A percentile compares a stretch with the other conserved stretches of the same genome.
These are phyloP conservation scores for Solanum arcanum DNA, from an alignment of 257 asterid genomes.

Conservation along the genomic window DNA sequence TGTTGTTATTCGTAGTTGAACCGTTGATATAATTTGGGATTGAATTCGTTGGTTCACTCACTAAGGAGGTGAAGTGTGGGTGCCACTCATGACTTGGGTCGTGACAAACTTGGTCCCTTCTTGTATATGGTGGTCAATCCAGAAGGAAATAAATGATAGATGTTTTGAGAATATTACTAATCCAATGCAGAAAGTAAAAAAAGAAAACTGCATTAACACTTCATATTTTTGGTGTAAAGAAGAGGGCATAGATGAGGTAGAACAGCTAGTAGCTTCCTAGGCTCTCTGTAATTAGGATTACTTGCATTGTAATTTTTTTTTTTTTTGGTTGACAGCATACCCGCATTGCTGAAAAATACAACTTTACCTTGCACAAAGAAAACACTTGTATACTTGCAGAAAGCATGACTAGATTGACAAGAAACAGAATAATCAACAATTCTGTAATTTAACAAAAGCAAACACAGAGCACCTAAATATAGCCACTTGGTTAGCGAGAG, in stretches of 20 bases:
- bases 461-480: not conserved
- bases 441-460: too few species aligned
- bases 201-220: too few species aligned
- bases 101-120: not conserved
- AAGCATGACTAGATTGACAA: not conserved
- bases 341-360: not conserved
- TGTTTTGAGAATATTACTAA: not conserved
- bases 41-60: too few species aligned
- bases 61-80: too few species aligned
- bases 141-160: not conserved
- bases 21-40: too few species aligned
- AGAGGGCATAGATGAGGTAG: not conserved
- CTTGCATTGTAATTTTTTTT: not conserved
- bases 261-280: not conserved
- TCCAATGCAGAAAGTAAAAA: not conserved
- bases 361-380: not conserved
- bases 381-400: not conserved
- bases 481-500: not conserved
- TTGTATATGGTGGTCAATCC: not conserved
- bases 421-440: not conserved
- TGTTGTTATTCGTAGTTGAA: too few species aligned
- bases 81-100: too few species aligned
- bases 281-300: not conserved
- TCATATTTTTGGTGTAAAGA: not conserved
- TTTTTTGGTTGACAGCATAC: not conserved